Evolutionary conservation across 129 eudicot species (phyloP).

Genomic region (Pseudognaphalium luteoalbum): DNA sequence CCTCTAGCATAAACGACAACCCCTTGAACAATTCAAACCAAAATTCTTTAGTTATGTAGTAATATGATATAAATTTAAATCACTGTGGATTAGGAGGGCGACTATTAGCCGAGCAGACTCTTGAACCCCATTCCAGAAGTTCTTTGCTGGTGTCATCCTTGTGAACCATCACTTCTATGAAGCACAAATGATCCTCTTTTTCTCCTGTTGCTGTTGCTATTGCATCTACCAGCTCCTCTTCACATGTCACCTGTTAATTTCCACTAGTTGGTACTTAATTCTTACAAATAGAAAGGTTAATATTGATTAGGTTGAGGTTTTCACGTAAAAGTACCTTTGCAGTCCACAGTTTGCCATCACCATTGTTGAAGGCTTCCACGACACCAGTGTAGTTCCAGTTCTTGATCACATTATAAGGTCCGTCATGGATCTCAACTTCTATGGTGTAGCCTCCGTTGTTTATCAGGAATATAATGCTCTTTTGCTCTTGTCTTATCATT

Average conservation of each 20-base stretch:
- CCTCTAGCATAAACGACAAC: neutral
- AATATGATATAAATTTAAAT: neutral
- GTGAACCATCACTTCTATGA: conserved; percentile 58
- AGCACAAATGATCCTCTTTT: conserved; percentile 55
- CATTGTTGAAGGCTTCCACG: conserved; percentile 47
- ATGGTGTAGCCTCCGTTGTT: conserved; percentile 61
- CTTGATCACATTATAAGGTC: conserved; percentile 57
- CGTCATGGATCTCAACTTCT: conserved; percentile 60
- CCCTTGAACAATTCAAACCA: conserved; percentile 7
- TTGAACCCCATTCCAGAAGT: conserved; percentile 61
- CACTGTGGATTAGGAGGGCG: conserved; percentile 65
- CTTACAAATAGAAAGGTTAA: neutral
- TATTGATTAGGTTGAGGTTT: neutral
- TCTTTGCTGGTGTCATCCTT: conserved; percentile 64
- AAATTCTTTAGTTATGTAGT: conserved; percentile 5
- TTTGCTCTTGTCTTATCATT: conserved; percentile 48
- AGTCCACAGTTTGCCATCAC: conserved; percentile 52
- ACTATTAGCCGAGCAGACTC: conserved; percentile 55
- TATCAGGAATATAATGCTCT: conserved; percentile 46
- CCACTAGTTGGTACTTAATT: neutral
- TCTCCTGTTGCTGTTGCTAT: conserved; percentile 53
- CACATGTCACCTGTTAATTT: conserved; percentile 38
- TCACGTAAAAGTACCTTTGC: conserved; percentile 29
- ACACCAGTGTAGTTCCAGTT: conserved; percentile 62
- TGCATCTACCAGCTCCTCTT: conserved; percentile 53